Conservation (phyloP, 83 land plant species). For the Picea abies region DNA sequence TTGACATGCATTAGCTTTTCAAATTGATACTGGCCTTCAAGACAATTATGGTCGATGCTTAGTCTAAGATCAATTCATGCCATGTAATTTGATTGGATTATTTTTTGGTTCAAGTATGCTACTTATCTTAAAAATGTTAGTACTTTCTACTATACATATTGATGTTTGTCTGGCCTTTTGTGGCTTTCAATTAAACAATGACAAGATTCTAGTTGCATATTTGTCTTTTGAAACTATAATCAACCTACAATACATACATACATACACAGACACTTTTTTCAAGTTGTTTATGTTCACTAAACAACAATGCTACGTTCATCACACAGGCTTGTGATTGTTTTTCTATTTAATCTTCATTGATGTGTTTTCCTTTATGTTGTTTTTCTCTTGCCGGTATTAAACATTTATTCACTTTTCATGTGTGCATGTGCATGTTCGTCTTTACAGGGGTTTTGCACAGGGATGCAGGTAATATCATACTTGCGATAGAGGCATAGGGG, state of each 20-base stretch:
- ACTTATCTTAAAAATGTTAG: neutral
- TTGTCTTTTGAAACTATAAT: neutral
- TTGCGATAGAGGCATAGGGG: conserved; percentile 96
- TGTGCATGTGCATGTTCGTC: neutral
- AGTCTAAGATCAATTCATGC: neutral
- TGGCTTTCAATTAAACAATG: neutral
- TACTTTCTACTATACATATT: neutral
- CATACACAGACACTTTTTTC: no score
- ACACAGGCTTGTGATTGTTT: neutral
- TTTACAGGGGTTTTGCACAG: conserved; percentile 90
- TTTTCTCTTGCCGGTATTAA: neutral
- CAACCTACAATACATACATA: no score
- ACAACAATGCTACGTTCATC: neutral
- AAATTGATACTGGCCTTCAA: no score
- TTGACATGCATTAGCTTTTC: no score
- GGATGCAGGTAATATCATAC: conserved; percentile 91
- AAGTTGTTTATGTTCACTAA: neutral
- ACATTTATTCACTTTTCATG: neutral
- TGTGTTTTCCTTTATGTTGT: neutral
- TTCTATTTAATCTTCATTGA: neutral
- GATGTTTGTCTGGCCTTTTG: neutral
- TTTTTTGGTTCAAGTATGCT: neutral
- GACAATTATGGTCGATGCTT: neutral
- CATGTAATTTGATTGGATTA: neutral
- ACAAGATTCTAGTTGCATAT: neutral